Conservation (phyloP, 345 rosid species). For the Hibiscus syriacus region DNA sequence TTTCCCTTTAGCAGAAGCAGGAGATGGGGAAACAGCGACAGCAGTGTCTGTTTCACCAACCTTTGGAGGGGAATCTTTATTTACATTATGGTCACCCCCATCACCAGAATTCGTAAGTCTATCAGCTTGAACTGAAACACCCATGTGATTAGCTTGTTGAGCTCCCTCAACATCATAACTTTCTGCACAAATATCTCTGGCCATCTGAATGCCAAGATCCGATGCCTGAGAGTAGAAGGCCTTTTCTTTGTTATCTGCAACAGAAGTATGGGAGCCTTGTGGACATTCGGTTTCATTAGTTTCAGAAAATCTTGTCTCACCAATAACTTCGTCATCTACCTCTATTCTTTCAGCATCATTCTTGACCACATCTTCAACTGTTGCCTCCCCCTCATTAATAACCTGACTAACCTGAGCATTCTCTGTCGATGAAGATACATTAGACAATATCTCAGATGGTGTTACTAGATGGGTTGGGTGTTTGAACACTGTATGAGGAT, state of each 20-base stretch:
- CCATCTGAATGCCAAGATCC: slow-evolving; percentile 53
- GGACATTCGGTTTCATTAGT: slow-evolving; percentile 27
- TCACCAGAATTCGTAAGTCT: slow-evolving; percentile 22
- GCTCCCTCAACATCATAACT: slow-evolving; percentile 29
- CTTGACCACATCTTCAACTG: slow-evolving; percentile 36
- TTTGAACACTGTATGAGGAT: slow-evolving; percentile 34
- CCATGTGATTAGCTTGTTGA: slow-evolving; percentile 21
- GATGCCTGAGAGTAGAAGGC: slow-evolving; percentile 62
- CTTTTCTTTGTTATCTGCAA: slow-evolving; percentile 45
- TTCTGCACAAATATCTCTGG: slow-evolving; percentile 37
- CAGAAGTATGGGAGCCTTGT: slow-evolving; percentile 23
- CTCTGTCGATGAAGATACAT: slow-evolving; percentile 37
- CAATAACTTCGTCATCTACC: slow-evolving; percentile 50
- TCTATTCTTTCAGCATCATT: slow-evolving; percentile 33
- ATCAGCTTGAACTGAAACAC: slow-evolving; percentile 23
- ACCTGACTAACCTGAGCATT: slow-evolving; percentile 33
- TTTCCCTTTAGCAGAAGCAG: slow-evolving; percentile 43
- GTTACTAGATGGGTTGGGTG: slow-evolving; percentile 67
- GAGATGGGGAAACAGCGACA: slow-evolving; percentile 19
- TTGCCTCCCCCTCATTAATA: slow-evolving; percentile 30
- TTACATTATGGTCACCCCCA: slow-evolving; percentile 27
- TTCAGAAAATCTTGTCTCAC: slow-evolving; percentile 32
- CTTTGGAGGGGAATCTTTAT: slow-evolving; percentile 28
- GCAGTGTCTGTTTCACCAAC: slow-evolving; percentile 28
- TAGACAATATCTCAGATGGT: slow-evolving; percentile 60